A percentile compares a stretch with the other conserved stretches of the same genome.
Conservation (phyloP, 2,329 filamentous ascomycete genomes). For the Colletotrichum sp. region DNA sequence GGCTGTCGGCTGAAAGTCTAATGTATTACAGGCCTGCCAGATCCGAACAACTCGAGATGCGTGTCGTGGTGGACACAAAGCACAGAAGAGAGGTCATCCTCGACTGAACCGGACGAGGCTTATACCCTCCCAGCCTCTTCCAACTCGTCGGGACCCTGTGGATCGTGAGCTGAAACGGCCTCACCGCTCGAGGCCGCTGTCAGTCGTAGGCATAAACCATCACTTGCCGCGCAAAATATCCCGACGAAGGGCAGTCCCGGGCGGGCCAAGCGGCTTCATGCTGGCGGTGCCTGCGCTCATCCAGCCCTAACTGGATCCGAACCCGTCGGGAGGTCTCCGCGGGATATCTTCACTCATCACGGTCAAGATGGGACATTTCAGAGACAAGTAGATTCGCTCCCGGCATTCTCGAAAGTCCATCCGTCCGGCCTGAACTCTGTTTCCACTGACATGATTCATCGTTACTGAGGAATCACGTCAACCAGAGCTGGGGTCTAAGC, state of each 20-base stretch:
- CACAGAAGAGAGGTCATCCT: background rate
- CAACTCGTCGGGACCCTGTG: background rate
- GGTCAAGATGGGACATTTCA: background rate
- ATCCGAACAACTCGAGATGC: background rate
- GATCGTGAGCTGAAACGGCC: constrained; percentile 2
- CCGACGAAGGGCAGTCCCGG: background rate
- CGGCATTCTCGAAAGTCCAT: background rate
- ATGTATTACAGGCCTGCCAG: background rate
- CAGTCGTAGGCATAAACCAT: background rate
- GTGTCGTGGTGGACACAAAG: background rate
- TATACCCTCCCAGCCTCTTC: background rate
- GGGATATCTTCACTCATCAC: background rate
- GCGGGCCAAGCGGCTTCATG: background rate
- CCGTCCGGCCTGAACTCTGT: background rate
- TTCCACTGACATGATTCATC: background rate
- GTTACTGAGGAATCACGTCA: background rate
- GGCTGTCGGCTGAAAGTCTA: background rate
- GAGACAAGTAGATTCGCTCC: background rate
- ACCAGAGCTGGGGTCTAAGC: background rate
- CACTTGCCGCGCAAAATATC: background rate
- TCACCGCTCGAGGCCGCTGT: background rate
- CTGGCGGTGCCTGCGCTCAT: background rate
- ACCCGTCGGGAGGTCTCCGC: background rate
- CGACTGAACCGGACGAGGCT: background rate
- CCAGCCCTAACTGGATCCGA: background rate